phyloP scores from a whole-genome alignment of 768 basidiomycete species.

The Gelatoporia subvermispora region DNA sequence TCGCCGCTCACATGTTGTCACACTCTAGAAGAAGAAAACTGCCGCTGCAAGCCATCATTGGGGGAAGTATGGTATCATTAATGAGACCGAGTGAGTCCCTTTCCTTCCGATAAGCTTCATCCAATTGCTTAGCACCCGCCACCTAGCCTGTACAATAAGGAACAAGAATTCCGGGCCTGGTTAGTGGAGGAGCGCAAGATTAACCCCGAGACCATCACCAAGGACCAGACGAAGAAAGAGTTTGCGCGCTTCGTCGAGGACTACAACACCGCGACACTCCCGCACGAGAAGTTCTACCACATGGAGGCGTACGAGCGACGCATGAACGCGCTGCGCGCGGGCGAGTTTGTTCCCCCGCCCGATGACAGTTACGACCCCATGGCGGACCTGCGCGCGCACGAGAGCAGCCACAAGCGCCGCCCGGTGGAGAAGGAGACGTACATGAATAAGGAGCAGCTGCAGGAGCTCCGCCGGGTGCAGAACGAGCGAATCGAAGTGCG shows the following conservation, averaged over 20 bases:
- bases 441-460: slow-evolving; percentile 72
- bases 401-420: slow-evolving; percentile 65
- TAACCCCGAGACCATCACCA: slow-evolving; percentile 84
- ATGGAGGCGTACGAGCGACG: slow-evolving; percentile 81
- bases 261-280: slow-evolving; percentile 85
- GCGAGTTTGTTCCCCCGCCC: slow-evolving; percentile 70
- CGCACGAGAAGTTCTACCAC: slow-evolving; percentile 94
- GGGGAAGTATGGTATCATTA: slow-evolving; percentile 89
- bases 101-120: not conserved
- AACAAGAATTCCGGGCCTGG: slow-evolving; percentile 87
- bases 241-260: slow-evolving; percentile 81
- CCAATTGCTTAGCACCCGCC: not conserved
- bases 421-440: slow-evolving; percentile 65
- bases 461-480: slow-evolving; percentile 79
- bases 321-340: slow-evolving; percentile 81
- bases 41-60: slow-evolving; percentile 60
- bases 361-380: slow-evolving; percentile 77
- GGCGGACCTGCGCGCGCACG: slow-evolving; percentile 78
- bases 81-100: slow-evolving; percentile 71
- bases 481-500: slow-evolving; percentile 78
- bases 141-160: slow-evolving; percentile 74
- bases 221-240: slow-evolving; percentile 82
- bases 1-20: not conserved
- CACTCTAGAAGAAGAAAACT: slow-evolving; percentile 55
- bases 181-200: slow-evolving; percentile 88